Evolutionary conservation across 2,329 filamentous ascomycete genomes (phyloP).

Genomic region (Raffaelea arxii): DNA sequence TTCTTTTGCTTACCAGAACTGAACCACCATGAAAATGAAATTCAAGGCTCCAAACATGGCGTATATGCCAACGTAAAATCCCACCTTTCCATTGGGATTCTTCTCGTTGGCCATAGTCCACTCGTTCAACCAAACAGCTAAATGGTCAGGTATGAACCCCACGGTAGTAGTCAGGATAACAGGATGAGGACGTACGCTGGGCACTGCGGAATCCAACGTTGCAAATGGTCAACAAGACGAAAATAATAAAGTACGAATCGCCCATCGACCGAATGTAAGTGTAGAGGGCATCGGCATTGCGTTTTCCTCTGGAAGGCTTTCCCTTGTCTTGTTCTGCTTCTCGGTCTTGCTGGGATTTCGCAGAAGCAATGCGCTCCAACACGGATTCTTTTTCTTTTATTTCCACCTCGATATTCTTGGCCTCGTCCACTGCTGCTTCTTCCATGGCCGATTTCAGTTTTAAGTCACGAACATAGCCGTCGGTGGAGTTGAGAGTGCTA

Average conservation of each 20-base stretch:
- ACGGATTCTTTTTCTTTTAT: slow-evolving; percentile 8
- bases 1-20: slow-evolving; percentile 3
- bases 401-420: slow-evolving; percentile 5
- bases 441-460: slow-evolving; percentile 9
- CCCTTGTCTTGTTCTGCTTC: not conserved
- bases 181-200: slow-evolving; percentile 13
- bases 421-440: slow-evolving; percentile 4
- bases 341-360: slow-evolving; percentile 1
- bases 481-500: slow-evolving; percentile 7
- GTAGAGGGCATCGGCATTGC: slow-evolving; percentile 10
- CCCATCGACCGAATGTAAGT: slow-evolving; percentile 6
- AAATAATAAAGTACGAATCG: slow-evolving; percentile 1
- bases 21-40: not conserved
- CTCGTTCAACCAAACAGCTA: slow-evolving; percentile 35
- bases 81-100: slow-evolving; percentile 24
- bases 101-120: slow-evolving; percentile 32
- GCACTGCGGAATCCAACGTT: slow-evolving; percentile 3
- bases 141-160: not conserved
- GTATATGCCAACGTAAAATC: slow-evolving; percentile 27
- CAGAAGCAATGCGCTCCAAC: slow-evolving; percentile 6
- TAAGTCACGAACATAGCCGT: slow-evolving; percentile 1
- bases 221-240: slow-evolving; percentile 6
- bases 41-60: slow-evolving; percentile 16
- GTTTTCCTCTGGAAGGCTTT: slow-evolving; percentile 5
- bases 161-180: too few relatives aligned